Evolutionary conservation across 805 yeast species (phyloP), one percentile per base, ranked within the genome.

Genomic region (Candida ascalaphidarum): DNA sequence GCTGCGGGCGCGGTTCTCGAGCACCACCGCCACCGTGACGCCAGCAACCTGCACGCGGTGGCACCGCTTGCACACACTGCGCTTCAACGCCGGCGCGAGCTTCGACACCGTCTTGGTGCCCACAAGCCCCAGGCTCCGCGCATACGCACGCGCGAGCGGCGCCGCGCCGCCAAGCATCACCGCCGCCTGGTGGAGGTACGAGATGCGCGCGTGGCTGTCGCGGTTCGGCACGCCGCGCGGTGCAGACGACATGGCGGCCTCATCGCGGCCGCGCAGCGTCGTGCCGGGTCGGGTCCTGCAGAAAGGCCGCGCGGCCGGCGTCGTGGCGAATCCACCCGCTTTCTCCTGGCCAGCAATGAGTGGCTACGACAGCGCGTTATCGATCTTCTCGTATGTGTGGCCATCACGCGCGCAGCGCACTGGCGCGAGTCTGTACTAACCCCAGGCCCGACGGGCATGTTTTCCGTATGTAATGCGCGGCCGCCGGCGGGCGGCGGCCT

Each of bases 351-450:
- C 18, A 17, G 12, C 27, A 21, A 89, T 89, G 98, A 84, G 96
- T 71, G 97, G 98, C 38, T 89, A 89, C 95, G 98, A 89, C 61
- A 77, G 97, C 72, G 98, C 98, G 32, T 73, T 89, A 47, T 88
- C 96, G 37, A 94, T 89, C 57, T 89, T 89, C 65, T 85, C 95
- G 80, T 81, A 74, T 44, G 88, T 75, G 22, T 23, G 16, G 11
- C 11, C 11, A 15, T 15, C 27, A 10, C 11, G 18, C 19, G 16
- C 22, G 19, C 20, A 14, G 18, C 21, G 22, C 11, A 19, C 14
- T 14, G 13, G 15, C 22, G 25, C 30, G 33, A 27, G 18, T 26
- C 29, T 17, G 5, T 25, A 11, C 21, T 20, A 17, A 22, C 23
- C 23, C 34, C 42, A 81, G 92, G 58, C 98, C 98, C 41, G 98